phyloP scores from a whole-genome alignment of 345 rosid genomes.

The Populus ilicifolia region DNA sequence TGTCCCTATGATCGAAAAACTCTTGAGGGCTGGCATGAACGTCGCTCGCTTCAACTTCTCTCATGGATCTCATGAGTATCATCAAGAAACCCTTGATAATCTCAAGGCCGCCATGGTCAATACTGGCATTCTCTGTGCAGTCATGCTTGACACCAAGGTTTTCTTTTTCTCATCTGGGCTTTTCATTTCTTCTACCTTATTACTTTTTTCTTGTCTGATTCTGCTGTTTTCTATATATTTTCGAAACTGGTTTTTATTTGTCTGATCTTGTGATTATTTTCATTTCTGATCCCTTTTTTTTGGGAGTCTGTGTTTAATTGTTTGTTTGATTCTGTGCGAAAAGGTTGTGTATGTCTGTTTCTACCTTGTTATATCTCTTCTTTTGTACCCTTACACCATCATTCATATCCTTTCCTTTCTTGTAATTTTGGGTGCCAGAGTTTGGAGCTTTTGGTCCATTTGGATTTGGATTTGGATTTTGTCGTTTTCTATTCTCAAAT shows the following conservation, averaged over 20 bases:
- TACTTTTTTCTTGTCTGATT: not conserved
- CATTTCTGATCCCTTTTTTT: not conserved
- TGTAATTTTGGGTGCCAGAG: not conserved
- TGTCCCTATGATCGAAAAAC: slow-evolving; percentile 73
- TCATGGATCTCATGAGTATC: slow-evolving; percentile 91
- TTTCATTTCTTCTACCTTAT: not conserved
- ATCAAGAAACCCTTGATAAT: slow-evolving; percentile 88
- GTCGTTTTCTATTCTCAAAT: not conserved
- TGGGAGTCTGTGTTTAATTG: not conserved
- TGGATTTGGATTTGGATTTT: not conserved
- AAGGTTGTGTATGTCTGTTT: not conserved
- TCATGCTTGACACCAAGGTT: slow-evolving; percentile 97
- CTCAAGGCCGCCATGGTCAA: slow-evolving; percentile 78
- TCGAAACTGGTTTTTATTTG: not conserved
- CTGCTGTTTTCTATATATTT: not conserved
- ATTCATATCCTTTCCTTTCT: not conserved
- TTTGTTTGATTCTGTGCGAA: not conserved
- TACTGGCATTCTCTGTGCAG: slow-evolving; percentile 90
- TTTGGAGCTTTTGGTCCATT: not conserved
- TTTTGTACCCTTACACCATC: not conserved
- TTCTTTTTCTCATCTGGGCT: not conserved
- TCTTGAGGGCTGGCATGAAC: slow-evolving; percentile 73
- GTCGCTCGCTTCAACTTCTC: slow-evolving; percentile 67
- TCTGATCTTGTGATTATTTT: not conserved
- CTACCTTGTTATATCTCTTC: not conserved